phyloP scores from a whole-genome alignment of 192 early-diverging fungal genomes.

The Coemansia sp. region DNA sequence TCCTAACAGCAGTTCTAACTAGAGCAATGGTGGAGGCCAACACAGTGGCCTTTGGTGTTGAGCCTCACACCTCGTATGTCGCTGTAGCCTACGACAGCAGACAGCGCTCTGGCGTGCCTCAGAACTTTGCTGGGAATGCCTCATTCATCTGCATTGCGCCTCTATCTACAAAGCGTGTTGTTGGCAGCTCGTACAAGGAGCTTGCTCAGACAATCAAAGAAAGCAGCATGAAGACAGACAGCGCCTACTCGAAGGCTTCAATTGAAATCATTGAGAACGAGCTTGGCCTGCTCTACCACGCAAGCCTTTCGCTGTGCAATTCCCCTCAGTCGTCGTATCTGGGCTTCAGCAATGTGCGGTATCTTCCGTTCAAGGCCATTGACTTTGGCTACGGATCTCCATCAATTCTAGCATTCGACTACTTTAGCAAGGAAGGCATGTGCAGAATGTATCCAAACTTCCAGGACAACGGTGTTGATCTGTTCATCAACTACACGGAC shows the following conservation, averaged over 20 bases:
- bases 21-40: slow-evolving; percentile 31
- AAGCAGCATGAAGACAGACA: slow-evolving; percentile 16
- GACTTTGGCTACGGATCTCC: slow-evolving; percentile 50
- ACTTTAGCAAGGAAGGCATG: slow-evolving; percentile 41
- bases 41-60: slow-evolving; percentile 11
- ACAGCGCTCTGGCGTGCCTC: slow-evolving; percentile 23
- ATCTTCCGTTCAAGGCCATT: slow-evolving; percentile 32
- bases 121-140: slow-evolving; percentile 32
- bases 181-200: slow-evolving; percentile 16
- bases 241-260: slow-evolving; percentile 32
- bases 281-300: slow-evolving; percentile 35
- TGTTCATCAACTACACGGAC: slow-evolving; percentile 39
- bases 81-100: slow-evolving; percentile 45
- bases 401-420: slow-evolving; percentile 26
- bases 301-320: slow-evolving; percentile 32
- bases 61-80: slow-evolving; percentile 27
- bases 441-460: slow-evolving; percentile 28
- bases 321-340: slow-evolving; percentile 31
- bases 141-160: slow-evolving; percentile 32
- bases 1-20: slow-evolving; percentile 23
- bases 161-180: slow-evolving; percentile 7
- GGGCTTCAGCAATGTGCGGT: slow-evolving; percentile 33
- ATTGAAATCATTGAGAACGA: slow-evolving; percentile 36
- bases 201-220: slow-evolving; percentile 33
- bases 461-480: slow-evolving; percentile 45